Evolutionary conservation across 164 flowering plant species (phyloP).

Genomic region (Paratinospora sagittata): DNA sequence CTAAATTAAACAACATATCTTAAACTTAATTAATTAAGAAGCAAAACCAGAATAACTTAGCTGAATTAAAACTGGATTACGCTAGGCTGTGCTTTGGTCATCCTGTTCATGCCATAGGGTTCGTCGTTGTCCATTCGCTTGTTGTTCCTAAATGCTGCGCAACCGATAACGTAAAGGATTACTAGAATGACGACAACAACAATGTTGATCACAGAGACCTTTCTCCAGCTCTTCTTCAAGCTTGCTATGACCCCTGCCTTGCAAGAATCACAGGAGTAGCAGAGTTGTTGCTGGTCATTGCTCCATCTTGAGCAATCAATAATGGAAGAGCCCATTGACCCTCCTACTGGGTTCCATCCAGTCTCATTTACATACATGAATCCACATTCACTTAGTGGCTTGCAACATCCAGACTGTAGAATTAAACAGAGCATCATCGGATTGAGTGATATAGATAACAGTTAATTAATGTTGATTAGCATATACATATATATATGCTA

Average conservation of each 20-base stretch:
- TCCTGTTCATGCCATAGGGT: conserved; percentile 62
- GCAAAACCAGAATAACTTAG: neutral
- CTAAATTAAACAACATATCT: too few species aligned
- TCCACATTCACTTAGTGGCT: conserved; percentile 87
- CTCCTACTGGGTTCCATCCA: conserved; percentile 43
- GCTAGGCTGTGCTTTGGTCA: conserved; percentile 78
- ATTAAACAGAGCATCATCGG: too few species aligned
- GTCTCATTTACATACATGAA: conserved; percentile 64
- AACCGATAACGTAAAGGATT: conserved; percentile 57
- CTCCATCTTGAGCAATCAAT: conserved; percentile 64
- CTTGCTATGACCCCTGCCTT: conserved; percentile 86
- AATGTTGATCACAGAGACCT: conserved; percentile 79
- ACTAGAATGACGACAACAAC: conserved; percentile 64
- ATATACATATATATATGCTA: neutral
- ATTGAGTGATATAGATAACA: too few species aligned
- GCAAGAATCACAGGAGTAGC: conserved; percentile 81
- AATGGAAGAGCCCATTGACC: conserved; percentile 16
- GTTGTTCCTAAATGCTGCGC: conserved; percentile 73
- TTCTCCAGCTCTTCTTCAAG: conserved; percentile 91
- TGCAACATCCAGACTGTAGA: conserved; percentile 92
- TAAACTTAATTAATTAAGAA: too few species aligned
- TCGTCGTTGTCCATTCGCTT: conserved; percentile 69
- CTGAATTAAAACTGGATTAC: conserved; percentile 39
- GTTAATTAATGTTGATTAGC: too few species aligned
- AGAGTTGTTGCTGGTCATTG: conserved; percentile 65